phyloP scores from a whole-genome alignment of 768 basidiomycete species.

The Lepiota venenata region DNA sequence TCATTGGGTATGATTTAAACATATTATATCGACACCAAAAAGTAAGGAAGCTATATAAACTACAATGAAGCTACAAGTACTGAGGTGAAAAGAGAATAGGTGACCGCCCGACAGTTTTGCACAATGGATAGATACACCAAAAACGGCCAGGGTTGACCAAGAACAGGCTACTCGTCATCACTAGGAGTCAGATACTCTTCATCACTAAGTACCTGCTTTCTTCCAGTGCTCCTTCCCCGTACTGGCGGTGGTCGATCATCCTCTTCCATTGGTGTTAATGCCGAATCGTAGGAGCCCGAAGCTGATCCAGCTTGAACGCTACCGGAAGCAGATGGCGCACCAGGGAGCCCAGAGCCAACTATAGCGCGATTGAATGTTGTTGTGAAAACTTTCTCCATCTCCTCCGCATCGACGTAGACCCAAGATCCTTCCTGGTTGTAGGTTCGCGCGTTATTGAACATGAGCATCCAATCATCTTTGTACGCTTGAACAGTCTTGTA shows the following conservation, averaged over 20 bases:
- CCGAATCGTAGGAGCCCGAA: conserved; percentile 57
- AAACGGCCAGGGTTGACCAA: no score
- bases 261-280: conserved; percentile 79
- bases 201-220: conserved; percentile 76
- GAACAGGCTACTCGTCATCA: conserved; percentile 54
- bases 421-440: conserved; percentile 95
- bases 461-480: conserved; percentile 79
- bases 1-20: no score
- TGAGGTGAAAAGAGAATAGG: no score
- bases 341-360: conserved; percentile 69
- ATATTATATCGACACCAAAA: no score
- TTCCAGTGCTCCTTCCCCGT: conserved; percentile 53
- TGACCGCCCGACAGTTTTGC: no score
- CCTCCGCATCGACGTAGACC: conserved; percentile 92
- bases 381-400: conserved; percentile 89
- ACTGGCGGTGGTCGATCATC: conserved; percentile 61
- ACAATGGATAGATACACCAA: no score
- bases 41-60: no score
- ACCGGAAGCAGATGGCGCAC: conserved; percentile 45
- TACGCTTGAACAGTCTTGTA: conserved; percentile 77
- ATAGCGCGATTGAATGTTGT: conserved; percentile 63
- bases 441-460: conserved; percentile 91
- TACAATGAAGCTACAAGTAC: no score
- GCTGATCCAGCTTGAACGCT: conserved; percentile 33
- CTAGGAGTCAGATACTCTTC: conserved; percentile 70